Evolutionary conservation across 805 yeast species (phyloP).

Genomic region (Torulaspora microellipsoides): DNA sequence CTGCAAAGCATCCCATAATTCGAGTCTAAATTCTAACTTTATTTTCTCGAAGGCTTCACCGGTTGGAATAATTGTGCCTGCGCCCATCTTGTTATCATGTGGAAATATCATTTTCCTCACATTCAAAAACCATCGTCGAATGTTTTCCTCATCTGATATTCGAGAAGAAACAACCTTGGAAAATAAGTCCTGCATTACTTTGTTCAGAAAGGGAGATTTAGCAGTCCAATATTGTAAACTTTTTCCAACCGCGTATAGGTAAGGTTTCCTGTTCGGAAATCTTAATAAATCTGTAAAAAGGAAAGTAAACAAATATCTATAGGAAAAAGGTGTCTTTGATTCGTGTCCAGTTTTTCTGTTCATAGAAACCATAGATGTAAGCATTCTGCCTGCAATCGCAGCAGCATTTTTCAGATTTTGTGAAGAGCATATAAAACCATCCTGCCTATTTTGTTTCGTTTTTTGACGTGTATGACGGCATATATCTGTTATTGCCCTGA

Average conservation of each 20-base stretch:
- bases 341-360: background rate
- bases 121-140: background rate
- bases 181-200: constrained; percentile 8
- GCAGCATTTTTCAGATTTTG: background rate
- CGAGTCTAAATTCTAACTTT: constrained; percentile 25
- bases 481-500: constrained; percentile 17
- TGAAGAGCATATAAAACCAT: background rate
- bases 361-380: constrained; percentile 3
- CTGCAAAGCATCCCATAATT: constrained; percentile 24
- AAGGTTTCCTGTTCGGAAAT: constrained; percentile 31
- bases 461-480: constrained; percentile 3
- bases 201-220: constrained; percentile 8
- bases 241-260: constrained; percentile 28
- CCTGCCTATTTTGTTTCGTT: background rate
- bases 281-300: constrained; percentile 15
- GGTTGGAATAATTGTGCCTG: constrained; percentile 41
- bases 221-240: constrained; percentile 18
- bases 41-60: constrained; percentile 36
- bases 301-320: constrained; percentile 20
- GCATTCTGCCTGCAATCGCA: background rate
- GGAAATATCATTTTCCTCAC: constrained; percentile 44
- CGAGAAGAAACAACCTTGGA: constrained; percentile 4
- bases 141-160: background rate
- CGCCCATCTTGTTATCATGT: constrained; percentile 47
- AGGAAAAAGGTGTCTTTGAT: constrained; percentile 7